Percentiles rank a stretch among this genome's conserved stretches.
Evolutionary conservation across 164 flowering plant species (phyloP).

Genomic region (Akebia trifoliata): DNA sequence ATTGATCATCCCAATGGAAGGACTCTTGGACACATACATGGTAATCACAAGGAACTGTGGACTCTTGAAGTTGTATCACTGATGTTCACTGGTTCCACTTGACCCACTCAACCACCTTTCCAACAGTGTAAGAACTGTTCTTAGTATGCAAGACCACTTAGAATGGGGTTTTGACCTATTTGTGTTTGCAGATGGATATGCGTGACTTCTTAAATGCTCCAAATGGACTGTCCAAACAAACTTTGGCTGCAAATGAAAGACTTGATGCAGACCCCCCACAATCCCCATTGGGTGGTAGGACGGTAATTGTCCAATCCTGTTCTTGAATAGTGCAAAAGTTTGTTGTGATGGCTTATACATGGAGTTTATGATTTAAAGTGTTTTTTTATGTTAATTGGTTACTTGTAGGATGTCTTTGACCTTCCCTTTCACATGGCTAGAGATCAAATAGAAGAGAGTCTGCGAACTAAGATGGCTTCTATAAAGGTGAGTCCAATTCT

Average conservation of each 20-base stretch:
- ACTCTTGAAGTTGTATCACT: no score
- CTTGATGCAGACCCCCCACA: conserved; percentile 57
- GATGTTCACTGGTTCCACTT: no score
- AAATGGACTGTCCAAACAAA: conserved; percentile 66
- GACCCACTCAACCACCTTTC: no score
- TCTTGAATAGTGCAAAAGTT: conserved; percentile 7
- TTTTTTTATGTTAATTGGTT: background rate
- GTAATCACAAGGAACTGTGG: no score
- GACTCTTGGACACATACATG: no score
- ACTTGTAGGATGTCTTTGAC: conserved; percentile 89
- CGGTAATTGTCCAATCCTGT: conserved; percentile 43
- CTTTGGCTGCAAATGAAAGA: conserved; percentile 44
- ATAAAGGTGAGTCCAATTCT: conserved; percentile 58
- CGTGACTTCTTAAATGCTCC: conserved; percentile 95
- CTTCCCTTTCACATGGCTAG: conserved; percentile 95
- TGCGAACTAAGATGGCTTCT: conserved; percentile 84
- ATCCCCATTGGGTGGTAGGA: conserved; percentile 87
- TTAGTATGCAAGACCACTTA: no score
- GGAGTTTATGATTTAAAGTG: background rate
- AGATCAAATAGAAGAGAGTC: conserved; percentile 93
- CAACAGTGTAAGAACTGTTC: no score
- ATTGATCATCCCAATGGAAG: no score
- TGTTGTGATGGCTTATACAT: background rate
- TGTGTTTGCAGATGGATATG: conserved; percentile 75
- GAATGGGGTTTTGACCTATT: no score